Evolutionary conservation across 495 filamentous ascomycete species (phyloP), one percentile per base, ranked within the genome.

Genomic region (Penicillium antarcticum): DNA sequence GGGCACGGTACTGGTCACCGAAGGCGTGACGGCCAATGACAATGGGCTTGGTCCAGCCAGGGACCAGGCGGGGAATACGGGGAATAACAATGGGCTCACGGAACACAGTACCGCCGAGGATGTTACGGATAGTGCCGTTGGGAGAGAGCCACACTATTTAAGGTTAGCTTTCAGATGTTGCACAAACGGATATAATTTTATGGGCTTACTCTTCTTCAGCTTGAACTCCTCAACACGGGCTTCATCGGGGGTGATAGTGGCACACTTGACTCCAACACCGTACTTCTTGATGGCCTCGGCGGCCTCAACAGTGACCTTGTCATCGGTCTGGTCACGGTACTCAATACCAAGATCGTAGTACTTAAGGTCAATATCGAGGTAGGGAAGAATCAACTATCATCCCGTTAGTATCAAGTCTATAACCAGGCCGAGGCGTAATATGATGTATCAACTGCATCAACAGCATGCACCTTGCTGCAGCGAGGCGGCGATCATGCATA

Each of bases 251-350:
- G 94, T 98, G 76, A 98, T 98, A 65, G 94, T 98, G 49, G 94
- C 94, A 72, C 94, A 98, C 81, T 98, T 98, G 72, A 98, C 90
- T 71, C 94, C 94, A 45, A 98, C 94, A 43, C 85, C 87, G 80
- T 97, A 96, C 80, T 96, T 95, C 81, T 96, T 91, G 76, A 97
- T 97, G 23, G 94, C 94, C 75, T 96, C 92, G 37, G 94, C 94
- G 45, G 91, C 87, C 62, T 97, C 92, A 56, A 88, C 61, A 45
- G 94, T 98, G 69, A 98, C 92, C 76, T 96, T 78, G 71, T 98
- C 94, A 63, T 95, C 85, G 65, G 94, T 98, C 79, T 95, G 69
- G 66, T 98, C 92, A 67, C 94, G 89, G 79, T 95, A 95, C 69
- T 89, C 86, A 31, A 98, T 83, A 52, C 94, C 94, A 57, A 98